Evolutionary conservation across 192 early-diverging fungal genomes (phyloP), one percentile per base, ranked within the genome.

Genomic region (Polychytrium aggregatum): DNA sequence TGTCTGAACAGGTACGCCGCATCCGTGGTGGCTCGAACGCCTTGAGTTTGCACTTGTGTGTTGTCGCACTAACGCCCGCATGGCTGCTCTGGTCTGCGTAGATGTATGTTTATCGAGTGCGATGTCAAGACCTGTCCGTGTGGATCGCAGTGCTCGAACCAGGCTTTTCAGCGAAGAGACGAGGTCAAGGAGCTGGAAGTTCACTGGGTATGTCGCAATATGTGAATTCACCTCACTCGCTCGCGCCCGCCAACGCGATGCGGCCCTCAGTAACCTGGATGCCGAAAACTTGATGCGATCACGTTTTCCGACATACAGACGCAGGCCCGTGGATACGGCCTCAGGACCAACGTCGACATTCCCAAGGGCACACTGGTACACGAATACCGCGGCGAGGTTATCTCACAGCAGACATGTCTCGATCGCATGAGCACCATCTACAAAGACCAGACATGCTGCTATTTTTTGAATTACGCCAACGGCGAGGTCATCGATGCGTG

Each of bases 331-430:
- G 88, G 88, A 13, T 86, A 76, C 47, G 88, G 88, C 1, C 67
- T 91, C 42, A 59, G 63, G 20, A 73, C 86, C 1, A 48, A 37
- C 11, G 57, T 37, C 3, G 49, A 59, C 13, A 78, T 88, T 28
- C 59, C 60, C 37, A 70, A 70, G 37, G 78, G 72, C 22, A 60
- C 52, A 21, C 56, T 91, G 6, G 71, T 91, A 18, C 69, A 81
- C 38, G 88, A 91, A 53, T 90, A 91, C 62, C 72, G 83, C 2
- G 88, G 88, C 2, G 88, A 91, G 58, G 70, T 91, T 14, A 84
- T 91, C 29, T 78, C 71, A 2, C 63, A 79, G 31, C 61, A 60
- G 11, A 65, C 69, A 8, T 85, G 80, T 42, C 48, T 71, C n/a
- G 76, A 84, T 24, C 76, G 88, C 9, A 86, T 90, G 82, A 53